A percentile compares a stretch with the other conserved stretches of the same genome.
These are phyloP conservation scores for Tulasnella sp. DNA, from an alignment of 768 basidiomycete genomes.

Conservation along the genomic window DNA sequence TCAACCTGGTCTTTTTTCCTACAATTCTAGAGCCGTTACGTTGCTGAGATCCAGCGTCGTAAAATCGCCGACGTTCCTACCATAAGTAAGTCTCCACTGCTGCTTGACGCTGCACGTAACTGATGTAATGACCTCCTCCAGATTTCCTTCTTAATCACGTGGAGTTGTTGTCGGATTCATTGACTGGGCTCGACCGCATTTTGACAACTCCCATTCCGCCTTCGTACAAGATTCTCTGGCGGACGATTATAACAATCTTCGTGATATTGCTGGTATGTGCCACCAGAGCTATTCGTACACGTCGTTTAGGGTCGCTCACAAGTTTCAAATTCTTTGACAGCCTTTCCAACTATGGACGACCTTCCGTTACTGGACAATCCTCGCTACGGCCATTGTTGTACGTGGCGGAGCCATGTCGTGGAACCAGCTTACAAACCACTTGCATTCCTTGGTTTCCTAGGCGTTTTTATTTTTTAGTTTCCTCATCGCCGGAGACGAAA, in stretches of 20 bases:
- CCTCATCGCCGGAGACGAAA: conserved; percentile 35
- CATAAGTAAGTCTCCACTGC: conserved; percentile 50
- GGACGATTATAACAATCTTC: conserved; percentile 67
- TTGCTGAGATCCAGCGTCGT: conserved; percentile 60
- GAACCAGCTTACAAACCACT: too few species aligned
- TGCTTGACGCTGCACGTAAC: too few species aligned
- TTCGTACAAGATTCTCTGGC: conserved; percentile 73
- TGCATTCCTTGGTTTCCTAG: neutral
- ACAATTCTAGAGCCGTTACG: conserved; percentile 63
- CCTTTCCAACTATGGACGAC: conserved; percentile 66
- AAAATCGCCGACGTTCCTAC: conserved; percentile 64
- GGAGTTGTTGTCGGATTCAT: conserved; percentile 56
- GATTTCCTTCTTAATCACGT: conserved; percentile 59
- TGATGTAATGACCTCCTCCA: conserved; percentile 38
- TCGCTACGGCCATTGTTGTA: conserved; percentile 58
- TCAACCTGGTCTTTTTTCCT: conserved; percentile 42
- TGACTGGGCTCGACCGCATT: conserved; percentile 73
- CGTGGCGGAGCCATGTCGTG: neutral
- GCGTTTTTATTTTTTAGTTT: conserved; percentile 36
- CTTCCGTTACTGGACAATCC: conserved; percentile 66
- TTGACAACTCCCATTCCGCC: conserved; percentile 77
- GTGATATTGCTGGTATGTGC: conserved; percentile 59
- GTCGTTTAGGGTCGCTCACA: conserved; percentile 50
- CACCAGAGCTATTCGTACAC: conserved; percentile 62
- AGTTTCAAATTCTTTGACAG: conserved; percentile 43